Evolutionary conservation across 2,329 filamentous ascomycete species (phyloP), one percentile per base, ranked within the genome.

Genomic region (Hypomyces perniciosus): DNA sequence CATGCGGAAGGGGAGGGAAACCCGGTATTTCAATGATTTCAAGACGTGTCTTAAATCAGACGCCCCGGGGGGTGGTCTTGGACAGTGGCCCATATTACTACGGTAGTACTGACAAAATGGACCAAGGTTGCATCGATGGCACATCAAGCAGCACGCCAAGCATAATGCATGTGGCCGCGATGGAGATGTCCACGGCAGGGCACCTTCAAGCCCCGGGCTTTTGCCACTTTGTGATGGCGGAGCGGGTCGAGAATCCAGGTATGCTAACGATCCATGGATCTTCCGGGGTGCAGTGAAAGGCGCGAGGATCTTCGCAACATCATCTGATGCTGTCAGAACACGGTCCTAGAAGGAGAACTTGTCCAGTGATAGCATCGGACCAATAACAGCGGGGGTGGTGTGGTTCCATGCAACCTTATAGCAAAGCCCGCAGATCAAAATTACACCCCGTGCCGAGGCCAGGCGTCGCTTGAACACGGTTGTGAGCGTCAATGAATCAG

Each of bases 21-120:
- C 34, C 13, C 29, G 6, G 40, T 42, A 45, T 51, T 54, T 54
- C n/a, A 48, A 51, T 51, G 10, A 45, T 26, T 46, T 46, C 45
- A 7, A 10, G 40, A 33, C 35, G 31, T 31, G 34, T 28, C 45
- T 29, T 42, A 26, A 33, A 3, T 31, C 20, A 20, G 20, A 20
- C 20, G 20, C 20, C 20, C 20, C 20, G 20, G 20, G 20, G 20
- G 20, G 20, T 20, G 20, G 20, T 20, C 20, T 20, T 20, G 20
- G 2, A 20, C 20, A 20, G 20, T 20, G 20, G 20, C 20, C 20
- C 20, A 20, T 20, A 43, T 38, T 46, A 38, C 13, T 26, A 46
- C n/a, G 34, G 29, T 28, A 42, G 29, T 13, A 26, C 28, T 20
- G 20, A 20, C 20, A 20, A 20, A 20, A 20, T 20, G 20, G 20